A percentile compares a stretch with the other conserved stretches of the same genome.
Evolutionary conservation across 306 rosid species (phyloP).

Genomic region (Castanospermum australe): DNA sequence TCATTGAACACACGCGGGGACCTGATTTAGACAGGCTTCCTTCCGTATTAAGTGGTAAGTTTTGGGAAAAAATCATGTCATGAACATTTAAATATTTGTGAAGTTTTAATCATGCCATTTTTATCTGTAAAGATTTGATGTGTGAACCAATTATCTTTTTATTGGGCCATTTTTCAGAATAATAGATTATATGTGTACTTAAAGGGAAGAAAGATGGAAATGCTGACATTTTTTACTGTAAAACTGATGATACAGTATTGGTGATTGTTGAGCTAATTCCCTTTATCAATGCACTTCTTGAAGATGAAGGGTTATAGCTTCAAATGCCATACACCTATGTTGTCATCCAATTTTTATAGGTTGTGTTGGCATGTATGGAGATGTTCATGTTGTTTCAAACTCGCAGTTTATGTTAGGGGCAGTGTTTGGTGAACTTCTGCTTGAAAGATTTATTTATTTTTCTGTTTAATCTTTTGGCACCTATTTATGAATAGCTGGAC

Average conservation of each 20-base stretch:
- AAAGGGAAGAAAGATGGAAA: constrained; percentile 13
- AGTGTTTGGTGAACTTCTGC: background rate
- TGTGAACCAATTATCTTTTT: background rate
- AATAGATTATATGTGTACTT: background rate
- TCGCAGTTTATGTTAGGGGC: background rate
- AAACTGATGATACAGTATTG: background rate
- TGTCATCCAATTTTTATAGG: background rate
- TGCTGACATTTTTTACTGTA: background rate
- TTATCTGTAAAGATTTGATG: background rate
- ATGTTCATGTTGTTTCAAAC: background rate
- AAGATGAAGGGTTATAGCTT: background rate
- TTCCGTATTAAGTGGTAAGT: constrained; percentile 63
- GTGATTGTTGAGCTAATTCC: background rate
- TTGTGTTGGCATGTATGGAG: background rate
- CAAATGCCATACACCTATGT: background rate
- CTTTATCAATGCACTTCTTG: background rate
- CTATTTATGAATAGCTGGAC: background rate
- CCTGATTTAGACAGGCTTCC: constrained; percentile 81
- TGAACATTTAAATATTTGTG: background rate
- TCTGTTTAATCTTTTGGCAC: background rate
- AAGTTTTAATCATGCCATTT: background rate
- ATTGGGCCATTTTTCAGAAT: background rate
- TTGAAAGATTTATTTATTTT: background rate
- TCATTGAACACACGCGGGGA: constrained; percentile 77
- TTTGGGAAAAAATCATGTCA: background rate